These are phyloP conservation scores for Trichoderma afroharzianum DNA, from an alignment of 2,329 filamentous ascomycete species.

Conservation along the genomic window DNA sequence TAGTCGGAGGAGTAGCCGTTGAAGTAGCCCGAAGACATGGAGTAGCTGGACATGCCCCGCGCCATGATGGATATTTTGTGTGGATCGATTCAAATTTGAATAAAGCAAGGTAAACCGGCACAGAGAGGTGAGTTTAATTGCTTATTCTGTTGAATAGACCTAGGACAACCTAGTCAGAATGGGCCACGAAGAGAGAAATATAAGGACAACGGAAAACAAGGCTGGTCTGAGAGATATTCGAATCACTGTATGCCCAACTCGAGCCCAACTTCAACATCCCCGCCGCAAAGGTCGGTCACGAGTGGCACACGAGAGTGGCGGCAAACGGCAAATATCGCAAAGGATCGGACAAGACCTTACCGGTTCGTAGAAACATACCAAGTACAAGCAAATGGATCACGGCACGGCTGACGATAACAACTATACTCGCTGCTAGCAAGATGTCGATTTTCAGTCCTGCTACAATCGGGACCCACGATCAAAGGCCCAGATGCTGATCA, in stretches of 20 bases:
- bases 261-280: slow-evolving; percentile 12
- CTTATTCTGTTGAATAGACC: too few species aligned
- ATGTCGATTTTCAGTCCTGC: neutral
- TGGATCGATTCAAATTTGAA: neutral
- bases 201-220: neutral
- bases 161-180: neutral
- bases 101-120: neutral
- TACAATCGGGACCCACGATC: neutral
- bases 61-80: slow-evolving; percentile 7
- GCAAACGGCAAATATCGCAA: slow-evolving; percentile 10
- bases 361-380: neutral
- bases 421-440: neutral
- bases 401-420: neutral
- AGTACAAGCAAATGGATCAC: neutral
- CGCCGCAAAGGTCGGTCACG: slow-evolving; percentile 14
- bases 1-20: slow-evolving; percentile 31
- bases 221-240: neutral
- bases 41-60: slow-evolving; percentile 13
- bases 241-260: slow-evolving; percentile 11
- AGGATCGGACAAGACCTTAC: neutral
- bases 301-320: slow-evolving; percentile 3
- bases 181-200: neutral
- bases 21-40: slow-evolving; percentile 24
- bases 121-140: neutral
- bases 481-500: neutral